Percentiles rank a stretch among this genome's conserved stretches.
Conservation (phyloP, 169 alveolate species). For the Plasmodium vivax region DNA sequence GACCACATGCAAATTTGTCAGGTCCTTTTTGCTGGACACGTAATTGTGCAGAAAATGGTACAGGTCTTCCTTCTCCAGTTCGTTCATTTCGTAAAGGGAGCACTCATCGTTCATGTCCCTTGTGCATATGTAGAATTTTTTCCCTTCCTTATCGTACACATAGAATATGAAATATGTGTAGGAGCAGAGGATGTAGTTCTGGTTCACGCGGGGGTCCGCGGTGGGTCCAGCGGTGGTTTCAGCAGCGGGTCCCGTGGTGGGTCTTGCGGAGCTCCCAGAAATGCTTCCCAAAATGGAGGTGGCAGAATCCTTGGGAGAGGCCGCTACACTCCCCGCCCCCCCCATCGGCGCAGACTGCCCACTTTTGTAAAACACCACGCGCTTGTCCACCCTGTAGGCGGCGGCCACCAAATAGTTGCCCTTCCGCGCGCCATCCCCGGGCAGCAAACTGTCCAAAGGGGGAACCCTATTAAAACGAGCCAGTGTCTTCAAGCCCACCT, state of each 20-base stretch:
- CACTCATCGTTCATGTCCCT: conserved; percentile 6
- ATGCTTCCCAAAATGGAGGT: neutral
- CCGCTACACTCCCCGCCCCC: neutral
- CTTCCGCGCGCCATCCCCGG: neutral
- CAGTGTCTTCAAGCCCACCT: conserved; percentile 4
- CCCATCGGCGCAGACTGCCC: neutral
- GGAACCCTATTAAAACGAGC: neutral
- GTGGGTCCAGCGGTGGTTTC: neutral
- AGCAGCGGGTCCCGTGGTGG: too few species aligned
- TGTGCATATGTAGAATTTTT: conserved; percentile 21
- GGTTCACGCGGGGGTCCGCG: neutral
- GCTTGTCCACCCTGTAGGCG: conserved; percentile 11
- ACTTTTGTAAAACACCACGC: conserved; percentile 38
- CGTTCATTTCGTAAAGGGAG: conserved; percentile 16
- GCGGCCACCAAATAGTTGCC: neutral
- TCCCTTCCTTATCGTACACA: conserved; percentile 13
- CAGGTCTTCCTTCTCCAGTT: conserved; percentile 8
- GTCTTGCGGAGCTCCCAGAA: neutral
- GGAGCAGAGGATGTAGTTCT: conserved; percentile 19
- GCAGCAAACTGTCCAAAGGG: conserved; percentile 6
- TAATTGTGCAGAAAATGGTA: neutral
- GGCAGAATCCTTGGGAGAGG: neutral
- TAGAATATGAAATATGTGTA: conserved; percentile 14
- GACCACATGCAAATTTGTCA: neutral
- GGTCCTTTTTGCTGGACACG: neutral